Evolutionary conservation across 805 yeast species (phyloP).

Genomic region (Starmerella lactis-condensi): DNA sequence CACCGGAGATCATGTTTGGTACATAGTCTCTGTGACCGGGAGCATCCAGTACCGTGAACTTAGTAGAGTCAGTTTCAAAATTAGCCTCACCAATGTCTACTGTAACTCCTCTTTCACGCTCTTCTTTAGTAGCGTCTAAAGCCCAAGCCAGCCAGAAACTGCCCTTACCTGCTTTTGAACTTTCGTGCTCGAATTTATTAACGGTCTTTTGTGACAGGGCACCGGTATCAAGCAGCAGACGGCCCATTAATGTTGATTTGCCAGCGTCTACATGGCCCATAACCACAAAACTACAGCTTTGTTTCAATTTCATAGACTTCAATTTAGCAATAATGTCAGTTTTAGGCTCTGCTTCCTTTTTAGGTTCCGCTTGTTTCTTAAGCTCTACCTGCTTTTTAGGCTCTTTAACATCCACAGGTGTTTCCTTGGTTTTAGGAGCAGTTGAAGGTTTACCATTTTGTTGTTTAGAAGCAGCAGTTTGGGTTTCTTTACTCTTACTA

Average conservation of each 20-base stretch:
- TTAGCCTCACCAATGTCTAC: slow-evolving; percentile 55
- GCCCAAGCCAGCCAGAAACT: slow-evolving; percentile 77
- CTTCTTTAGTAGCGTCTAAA: slow-evolving; percentile 64
- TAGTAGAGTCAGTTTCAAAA: slow-evolving; percentile 37
- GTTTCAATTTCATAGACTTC: slow-evolving; percentile 20
- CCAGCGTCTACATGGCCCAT: slow-evolving; percentile 82
- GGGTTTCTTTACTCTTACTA: slow-evolving; percentile 1
- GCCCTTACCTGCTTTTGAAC: slow-evolving; percentile 49
- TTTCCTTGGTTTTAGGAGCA: background rate
- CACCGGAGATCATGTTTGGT: slow-evolving; percentile 74
- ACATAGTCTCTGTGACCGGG: slow-evolving; percentile 74
- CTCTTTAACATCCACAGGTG: background rate
- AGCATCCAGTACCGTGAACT: slow-evolving; percentile 61
- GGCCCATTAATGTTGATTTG: slow-evolving; percentile 61
- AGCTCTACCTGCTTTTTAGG: slow-evolving; percentile 5
- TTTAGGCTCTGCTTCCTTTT: slow-evolving; percentile 2
- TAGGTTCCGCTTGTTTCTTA: no score
- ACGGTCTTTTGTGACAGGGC: slow-evolving; percentile 47
- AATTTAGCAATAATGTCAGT: slow-evolving; percentile 31
- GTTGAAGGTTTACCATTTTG: background rate
- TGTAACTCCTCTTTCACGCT: slow-evolving; percentile 58
- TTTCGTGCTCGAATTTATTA: slow-evolving; percentile 43
- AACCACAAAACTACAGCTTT: slow-evolving; percentile 36
- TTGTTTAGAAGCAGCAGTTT: background rate
- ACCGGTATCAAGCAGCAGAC: slow-evolving; percentile 47